Base-by-base conservation (phyloP, 2,329 filamentous ascomycete genomes). In the Alternaria arbusti region DNA sequence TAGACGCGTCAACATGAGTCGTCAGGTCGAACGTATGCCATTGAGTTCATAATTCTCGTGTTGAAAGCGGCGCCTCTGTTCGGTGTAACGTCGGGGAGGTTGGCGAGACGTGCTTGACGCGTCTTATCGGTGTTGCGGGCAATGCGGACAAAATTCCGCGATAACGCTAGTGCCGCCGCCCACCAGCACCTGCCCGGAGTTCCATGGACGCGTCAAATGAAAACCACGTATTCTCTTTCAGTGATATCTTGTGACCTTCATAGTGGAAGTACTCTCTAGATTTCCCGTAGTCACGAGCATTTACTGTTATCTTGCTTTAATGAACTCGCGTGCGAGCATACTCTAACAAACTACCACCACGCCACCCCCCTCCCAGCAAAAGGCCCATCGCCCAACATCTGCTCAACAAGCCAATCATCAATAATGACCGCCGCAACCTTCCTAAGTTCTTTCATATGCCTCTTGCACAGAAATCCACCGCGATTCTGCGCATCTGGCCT, bases 101-200 rank as follows among this genome's bases (percentile, higher is more conserved):
- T 40, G 36, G n/a, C 3, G 9, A 40, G 20, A 25, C 13, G 20
- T 36, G 49, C 17, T 22, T 51, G 13, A 51, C 28, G 17, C 20
- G 28, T n/a, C 28, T 23, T 22, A 51, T 36, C 49, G 8, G 49
- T 36, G 3, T 51, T 36, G 49, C 28, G 49, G 17, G 28, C 17
- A 20, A 20, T 20, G 45, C 45, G 45, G 45, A 47, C 23, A 3
- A 2, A 15, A 30, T 51, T 51, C 47, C 47, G 47, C 47, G 47
- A 51, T 51, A 51, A 51, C 47, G 15, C 13, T 51, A 51, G 47
- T n/a, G n/a, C n/a, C n/a, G n/a, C n/a, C n/a, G n/a, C 32, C 32
- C 32, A 9, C 8, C 32, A 36, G 15, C 25, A 20, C 46, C 26
- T 30, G 47, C 47, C n/a, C n/a, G n/a, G n/a, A 50, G 11, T 9